phyloP scores from a whole-genome alignment of 2,329 filamentous ascomycete species.

The Rhinocladiella mackenziei region DNA sequence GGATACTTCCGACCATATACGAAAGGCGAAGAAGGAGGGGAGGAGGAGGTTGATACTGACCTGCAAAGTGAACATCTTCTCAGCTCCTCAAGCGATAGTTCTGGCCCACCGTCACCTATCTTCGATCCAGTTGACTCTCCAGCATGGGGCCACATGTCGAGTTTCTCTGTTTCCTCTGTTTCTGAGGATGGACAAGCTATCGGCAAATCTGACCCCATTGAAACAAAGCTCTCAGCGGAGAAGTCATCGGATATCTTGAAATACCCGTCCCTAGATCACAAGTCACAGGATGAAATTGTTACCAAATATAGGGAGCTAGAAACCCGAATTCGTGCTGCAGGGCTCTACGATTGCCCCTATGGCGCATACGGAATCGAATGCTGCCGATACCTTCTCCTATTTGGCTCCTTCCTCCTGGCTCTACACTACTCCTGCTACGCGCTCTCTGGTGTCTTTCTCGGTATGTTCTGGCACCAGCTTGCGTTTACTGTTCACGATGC shows the following conservation, averaged over 20 bases:
- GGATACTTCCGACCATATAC: slow-evolving; percentile 59
- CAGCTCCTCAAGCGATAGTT: slow-evolving; percentile 26
- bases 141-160: slow-evolving; percentile 23
- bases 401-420: slow-evolving; percentile 57
- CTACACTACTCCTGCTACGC: slow-evolving; percentile 64
- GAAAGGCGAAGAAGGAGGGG: slow-evolving; percentile 36
- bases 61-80: slow-evolving; percentile 18
- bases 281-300: slow-evolving; percentile 71
- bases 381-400: slow-evolving; percentile 66
- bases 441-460: slow-evolving; percentile 69
- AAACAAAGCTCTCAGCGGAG: slow-evolving; percentile 18
- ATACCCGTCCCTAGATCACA: slow-evolving; percentile 72
- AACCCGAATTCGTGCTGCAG: slow-evolving; percentile 65
- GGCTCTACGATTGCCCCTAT: slow-evolving; percentile 82
- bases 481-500: slow-evolving; percentile 93
- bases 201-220: slow-evolving; percentile 13
- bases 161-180: slow-evolving; percentile 57
- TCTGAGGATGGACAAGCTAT: slow-evolving; percentile 36
- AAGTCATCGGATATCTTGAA: slow-evolving; percentile 39
- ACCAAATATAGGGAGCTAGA: slow-evolving; percentile 77
- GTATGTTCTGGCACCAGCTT: slow-evolving; percentile 87
- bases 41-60: slow-evolving; percentile 37
- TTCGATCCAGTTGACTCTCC: slow-evolving; percentile 54
- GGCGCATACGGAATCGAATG: slow-evolving; percentile 71
- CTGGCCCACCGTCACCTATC: slow-evolving; percentile 62